Conservation (phyloP, 495 filamentous ascomycete genomes). For the Penicillium verhagenii region DNA sequence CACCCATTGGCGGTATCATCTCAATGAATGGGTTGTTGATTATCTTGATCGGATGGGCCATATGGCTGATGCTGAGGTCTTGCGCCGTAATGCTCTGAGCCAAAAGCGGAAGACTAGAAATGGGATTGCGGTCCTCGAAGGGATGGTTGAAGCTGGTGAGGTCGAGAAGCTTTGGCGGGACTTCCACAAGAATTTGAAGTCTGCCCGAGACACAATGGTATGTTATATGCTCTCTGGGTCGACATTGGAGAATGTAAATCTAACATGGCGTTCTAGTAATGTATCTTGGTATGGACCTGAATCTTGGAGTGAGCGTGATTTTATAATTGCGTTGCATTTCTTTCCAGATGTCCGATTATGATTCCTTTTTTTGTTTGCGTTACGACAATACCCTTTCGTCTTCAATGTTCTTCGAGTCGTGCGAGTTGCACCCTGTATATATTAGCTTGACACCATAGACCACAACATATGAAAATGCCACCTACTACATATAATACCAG, state of each 20-base stretch:
- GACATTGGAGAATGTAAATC: not conserved
- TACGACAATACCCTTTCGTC: not conserved
- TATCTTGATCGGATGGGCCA: constrained; percentile 57
- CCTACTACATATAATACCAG: too few relatives aligned
- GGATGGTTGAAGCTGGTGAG: constrained; percentile 54
- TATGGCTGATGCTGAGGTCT: constrained; percentile 48
- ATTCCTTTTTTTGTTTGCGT: not conserved
- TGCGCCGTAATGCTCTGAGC: constrained; percentile 53
- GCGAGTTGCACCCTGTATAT: not conserved
- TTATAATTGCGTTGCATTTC: not conserved
- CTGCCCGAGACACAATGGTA: constrained; percentile 42
- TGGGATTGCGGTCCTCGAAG: constrained; percentile 56
- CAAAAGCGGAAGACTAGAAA: constrained; percentile 51
- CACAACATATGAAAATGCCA: not conserved
- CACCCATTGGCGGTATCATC: constrained; percentile 71
- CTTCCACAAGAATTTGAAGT: constrained; percentile 57
- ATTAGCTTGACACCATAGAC: not conserved
- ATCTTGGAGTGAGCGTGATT: not conserved
- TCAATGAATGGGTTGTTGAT: constrained; percentile 67
- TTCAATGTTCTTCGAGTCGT: not conserved
- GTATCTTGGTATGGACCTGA: too few relatives aligned
- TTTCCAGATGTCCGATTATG: not conserved
- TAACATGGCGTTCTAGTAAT: not conserved
- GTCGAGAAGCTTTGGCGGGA: constrained; percentile 57
- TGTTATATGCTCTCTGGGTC: not conserved